Base-by-base conservation (phyloP, 2,329 filamentous ascomycete genomes). In the Talaromyces sp. region DNA sequence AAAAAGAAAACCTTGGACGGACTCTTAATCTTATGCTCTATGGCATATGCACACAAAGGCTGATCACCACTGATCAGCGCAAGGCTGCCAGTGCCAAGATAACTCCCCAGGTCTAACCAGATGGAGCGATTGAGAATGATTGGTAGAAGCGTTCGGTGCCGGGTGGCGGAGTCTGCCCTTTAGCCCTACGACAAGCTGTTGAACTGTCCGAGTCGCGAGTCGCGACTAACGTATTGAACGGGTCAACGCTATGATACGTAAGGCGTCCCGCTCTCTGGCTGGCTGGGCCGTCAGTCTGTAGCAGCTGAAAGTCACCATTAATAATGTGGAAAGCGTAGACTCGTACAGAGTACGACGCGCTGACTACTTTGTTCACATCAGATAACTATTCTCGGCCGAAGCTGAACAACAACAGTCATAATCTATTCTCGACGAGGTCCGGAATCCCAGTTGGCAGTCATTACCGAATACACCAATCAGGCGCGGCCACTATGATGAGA, bases 121-220 rank as follows among this genome's bases (percentile, higher is more conserved):
- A 19, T 31, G 15, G 43, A 15, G 43, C 25, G 21, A 25, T 13
- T 25, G 25, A 8, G 25, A 17, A 31, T 6, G 28, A 48, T 48
- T 52, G 48, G 48, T 13, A 52, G 35, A 54, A 45, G 13, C 10
- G 3, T n/a, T n/a, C n/a, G n/a, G n/a, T n/a, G n/a, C 35, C 17
- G n/a, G 22, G 45, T 40, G 54, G 43, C 43, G 54, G 41, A 56
- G 54, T 50, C 54, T 56, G 54, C 54, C 54, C 54, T 56, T 50
- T 43, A 50, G 54, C 54, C 54, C 54, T 56, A 56, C 54, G 35
- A 46, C 28, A 28, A 17, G 19, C 50, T 45, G 39, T 41, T 48
- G 43, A 48, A 37, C 33, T 36, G n/a, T 52, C 48, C 48, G 48
- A 50, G 45, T 50, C 25, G 33, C n/a, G 28, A 22, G n/a, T 33